Percentiles rank a stretch among this genome's conserved stretches.
Evolutionary conservation across 257 asterid species (phyloP).

Genomic region (Plectranthus barbatus): DNA sequence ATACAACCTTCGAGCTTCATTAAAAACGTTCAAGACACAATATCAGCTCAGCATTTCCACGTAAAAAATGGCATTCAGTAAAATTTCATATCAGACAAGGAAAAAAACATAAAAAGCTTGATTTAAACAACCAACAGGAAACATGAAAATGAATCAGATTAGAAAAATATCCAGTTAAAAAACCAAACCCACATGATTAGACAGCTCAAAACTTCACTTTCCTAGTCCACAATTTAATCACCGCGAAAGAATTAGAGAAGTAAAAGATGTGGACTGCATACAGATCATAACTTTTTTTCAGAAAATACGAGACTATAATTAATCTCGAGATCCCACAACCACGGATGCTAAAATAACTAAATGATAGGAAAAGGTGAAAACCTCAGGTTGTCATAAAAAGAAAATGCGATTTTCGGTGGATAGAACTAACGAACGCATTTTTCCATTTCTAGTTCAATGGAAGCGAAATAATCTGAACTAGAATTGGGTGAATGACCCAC

Average conservation of each 20-base stretch:
- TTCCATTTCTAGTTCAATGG: conserved; percentile 4
- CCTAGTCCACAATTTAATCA: background rate
- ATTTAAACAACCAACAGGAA: background rate
- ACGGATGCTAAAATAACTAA: conserved; percentile 2
- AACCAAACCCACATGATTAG: background rate
- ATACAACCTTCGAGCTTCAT: background rate
- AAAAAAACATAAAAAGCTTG: background rate
- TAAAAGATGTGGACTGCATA: background rate
- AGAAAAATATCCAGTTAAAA: background rate
- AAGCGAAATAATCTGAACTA: background rate
- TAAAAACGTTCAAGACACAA: background rate
- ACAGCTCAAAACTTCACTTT: background rate
- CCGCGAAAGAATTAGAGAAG: background rate
- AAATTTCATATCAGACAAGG: background rate
- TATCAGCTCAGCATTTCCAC: conserved; percentile 1
- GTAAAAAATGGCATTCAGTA: background rate
- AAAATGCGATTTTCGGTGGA: background rate
- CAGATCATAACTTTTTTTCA: background rate
- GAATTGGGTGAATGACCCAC: background rate
- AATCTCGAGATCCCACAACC: conserved; percentile 9
- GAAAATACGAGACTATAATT: background rate
- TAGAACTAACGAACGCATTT: background rate
- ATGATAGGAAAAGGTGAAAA: background rate
- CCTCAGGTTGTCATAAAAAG: background rate
- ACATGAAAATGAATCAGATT: background rate